A percentile compares a stretch with the other conserved stretches of the same genome.
phyloP scores from a whole-genome alignment of 2,329 filamentous ascomycete genomes.

The Cyanodermella asteris region DNA sequence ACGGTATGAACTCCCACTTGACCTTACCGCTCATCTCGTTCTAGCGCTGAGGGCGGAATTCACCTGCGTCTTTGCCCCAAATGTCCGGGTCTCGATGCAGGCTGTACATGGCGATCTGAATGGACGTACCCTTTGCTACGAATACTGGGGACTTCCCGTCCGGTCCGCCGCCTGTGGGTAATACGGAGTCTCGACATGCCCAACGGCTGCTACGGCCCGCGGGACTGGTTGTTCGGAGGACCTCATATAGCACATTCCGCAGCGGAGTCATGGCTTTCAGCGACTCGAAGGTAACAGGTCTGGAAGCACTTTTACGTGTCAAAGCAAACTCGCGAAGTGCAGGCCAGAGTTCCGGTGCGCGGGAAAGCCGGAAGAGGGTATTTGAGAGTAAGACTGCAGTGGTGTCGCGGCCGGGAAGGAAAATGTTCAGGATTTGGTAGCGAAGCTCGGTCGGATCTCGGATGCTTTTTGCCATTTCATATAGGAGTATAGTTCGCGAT shows the following conservation, averaged over 20 bases:
- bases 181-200: slow-evolving; percentile 1
- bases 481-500: slow-evolving; percentile 2
- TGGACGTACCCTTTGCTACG: slow-evolving; percentile 40
- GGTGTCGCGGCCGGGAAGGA: slow-evolving; percentile 1
- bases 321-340: too few relatives aligned
- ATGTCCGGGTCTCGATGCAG: slow-evolving; percentile 48
- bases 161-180: slow-evolving; percentile 4
- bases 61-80: slow-evolving; percentile 23
- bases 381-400: slow-evolving; percentile 2
- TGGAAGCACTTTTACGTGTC: too few relatives aligned
- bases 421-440: not conserved
- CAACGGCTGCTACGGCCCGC: slow-evolving; percentile 1
- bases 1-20: slow-evolving; percentile 2
- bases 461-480: slow-evolving; percentile 1
- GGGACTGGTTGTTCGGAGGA: too few relatives aligned
- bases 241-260: too few relatives aligned
- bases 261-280: too few relatives aligned
- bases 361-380: slow-evolving; percentile 2
- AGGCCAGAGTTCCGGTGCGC: slow-evolving; percentile 1
- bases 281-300: slow-evolving; percentile 1
- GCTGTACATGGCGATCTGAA: slow-evolving; percentile 44
- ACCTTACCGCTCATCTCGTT: slow-evolving; percentile 1
- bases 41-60: slow-evolving; percentile 18
- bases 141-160: slow-evolving; percentile 33
- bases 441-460: slow-evolving; percentile 2